Percentiles rank a stretch among this genome's conserved stretches.
Evolutionary conservation across 2,329 filamentous ascomycete species (phyloP).

Genomic region (Epichloe gansuensis): DNA sequence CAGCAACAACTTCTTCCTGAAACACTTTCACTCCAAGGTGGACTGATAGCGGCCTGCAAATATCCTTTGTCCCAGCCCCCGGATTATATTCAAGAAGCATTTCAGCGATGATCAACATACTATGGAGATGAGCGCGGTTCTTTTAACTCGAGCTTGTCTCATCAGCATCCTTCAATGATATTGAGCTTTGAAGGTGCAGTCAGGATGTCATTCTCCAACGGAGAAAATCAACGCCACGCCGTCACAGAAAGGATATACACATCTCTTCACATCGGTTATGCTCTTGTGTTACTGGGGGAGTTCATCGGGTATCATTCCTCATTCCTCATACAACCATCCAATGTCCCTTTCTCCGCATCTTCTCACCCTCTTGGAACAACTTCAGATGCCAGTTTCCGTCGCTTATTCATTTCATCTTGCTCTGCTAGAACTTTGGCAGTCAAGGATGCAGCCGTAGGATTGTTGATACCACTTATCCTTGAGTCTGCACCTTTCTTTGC

Average conservation of each 20-base stretch:
- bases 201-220: too few species aligned
- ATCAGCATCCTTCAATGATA: too few species aligned
- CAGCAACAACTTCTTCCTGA: background rate
- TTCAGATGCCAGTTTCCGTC: slow-evolving; percentile 49
- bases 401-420: slow-evolving; percentile 71
- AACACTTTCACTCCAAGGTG: background rate
- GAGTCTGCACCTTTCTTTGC: slow-evolving; percentile 21
- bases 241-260: background rate
- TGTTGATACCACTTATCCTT: slow-evolving; percentile 61
- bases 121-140: too few species aligned
- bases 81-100: background rate
- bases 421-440: slow-evolving; percentile 81
- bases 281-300: background rate
- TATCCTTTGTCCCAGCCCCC: background rate
- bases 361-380: slow-evolving; percentile 3
- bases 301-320: slow-evolving; percentile 1
- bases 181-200: too few species aligned
- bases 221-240: background rate
- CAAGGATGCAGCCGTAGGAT: slow-evolving; percentile 70
- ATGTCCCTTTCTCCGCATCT: background rate
- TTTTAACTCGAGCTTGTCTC: too few species aligned
- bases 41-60: background rate
- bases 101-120: background rate
- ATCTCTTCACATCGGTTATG: background rate
- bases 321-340: background rate